Evolutionary conservation across 2,329 filamentous ascomycete species (phyloP).

Genomic region (Calonectria pteridis): DNA sequence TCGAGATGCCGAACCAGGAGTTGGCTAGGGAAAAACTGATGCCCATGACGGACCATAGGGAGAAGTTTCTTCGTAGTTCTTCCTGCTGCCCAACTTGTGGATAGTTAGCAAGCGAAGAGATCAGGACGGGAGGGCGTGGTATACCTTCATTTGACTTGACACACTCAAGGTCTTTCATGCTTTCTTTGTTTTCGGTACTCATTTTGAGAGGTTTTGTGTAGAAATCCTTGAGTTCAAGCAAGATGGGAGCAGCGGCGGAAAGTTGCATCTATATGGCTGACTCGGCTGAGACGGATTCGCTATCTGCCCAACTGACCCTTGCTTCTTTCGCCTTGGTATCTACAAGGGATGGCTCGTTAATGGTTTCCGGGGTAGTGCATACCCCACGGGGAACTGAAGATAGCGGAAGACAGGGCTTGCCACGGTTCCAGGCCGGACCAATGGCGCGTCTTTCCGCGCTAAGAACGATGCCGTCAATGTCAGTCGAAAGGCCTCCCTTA

Average conservation of each 20-base stretch:
- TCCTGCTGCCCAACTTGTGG: slow-evolving; percentile 1
- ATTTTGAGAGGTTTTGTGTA: neutral
- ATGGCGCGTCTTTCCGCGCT: slow-evolving; percentile 3
- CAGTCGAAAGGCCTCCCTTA: too few species aligned
- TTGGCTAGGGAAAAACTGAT: slow-evolving; percentile 26
- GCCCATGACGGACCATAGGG: slow-evolving; percentile 28
- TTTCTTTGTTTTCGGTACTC: neutral
- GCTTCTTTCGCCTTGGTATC: neutral
- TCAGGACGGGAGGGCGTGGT: neutral
- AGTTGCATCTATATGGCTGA: neutral
- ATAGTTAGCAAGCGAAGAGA: neutral
- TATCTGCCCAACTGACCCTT: neutral
- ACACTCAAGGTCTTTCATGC: neutral
- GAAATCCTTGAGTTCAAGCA: neutral
- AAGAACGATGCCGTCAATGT: neutral
- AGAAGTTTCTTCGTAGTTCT: slow-evolving; percentile 24
- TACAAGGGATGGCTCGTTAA: neutral
- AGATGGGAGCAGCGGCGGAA: neutral
- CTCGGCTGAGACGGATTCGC: too few species aligned
- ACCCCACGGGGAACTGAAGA: slow-evolving; percentile 16
- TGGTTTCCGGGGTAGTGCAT: neutral
- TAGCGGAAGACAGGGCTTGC: neutral
- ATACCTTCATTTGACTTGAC: slow-evolving; percentile 15
- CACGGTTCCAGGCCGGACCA: neutral
- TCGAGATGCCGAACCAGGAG: slow-evolving; percentile 27